A percentile compares a stretch with the other conserved stretches of the same genome.
Conservation (phyloP, 441 rosid species). For the Daphne laureola region DNA sequence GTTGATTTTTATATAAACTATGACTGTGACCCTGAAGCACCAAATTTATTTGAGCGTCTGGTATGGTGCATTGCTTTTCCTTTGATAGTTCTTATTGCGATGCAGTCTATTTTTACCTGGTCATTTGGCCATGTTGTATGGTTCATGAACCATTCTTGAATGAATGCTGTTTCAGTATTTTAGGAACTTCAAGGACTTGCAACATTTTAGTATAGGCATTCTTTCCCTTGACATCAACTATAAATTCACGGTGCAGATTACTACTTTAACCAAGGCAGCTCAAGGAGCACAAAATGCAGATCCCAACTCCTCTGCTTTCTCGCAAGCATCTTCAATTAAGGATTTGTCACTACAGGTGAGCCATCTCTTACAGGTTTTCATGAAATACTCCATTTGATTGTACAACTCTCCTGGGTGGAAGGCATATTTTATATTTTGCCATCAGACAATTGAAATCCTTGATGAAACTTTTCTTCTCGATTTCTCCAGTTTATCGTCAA, state of each 20-base stretch:
- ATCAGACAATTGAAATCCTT: constrained; percentile 11
- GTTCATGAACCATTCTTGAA: too few species aligned
- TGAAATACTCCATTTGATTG: not conserved
- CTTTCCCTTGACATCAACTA: constrained; percentile 14
- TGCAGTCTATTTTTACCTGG: too few species aligned
- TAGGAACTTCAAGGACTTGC: too few species aligned
- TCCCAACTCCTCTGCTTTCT: constrained; percentile 66
- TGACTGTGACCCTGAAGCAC: constrained; percentile 98
- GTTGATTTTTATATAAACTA: constrained; percentile 97
- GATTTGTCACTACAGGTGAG: constrained; percentile 95
- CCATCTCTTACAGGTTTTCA: constrained; percentile 6
- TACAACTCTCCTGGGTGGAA: too few species aligned
- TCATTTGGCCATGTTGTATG: too few species aligned
- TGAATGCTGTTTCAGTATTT: not conserved
- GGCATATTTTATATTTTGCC: too few species aligned
- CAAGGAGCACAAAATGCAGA: constrained; percentile 92
- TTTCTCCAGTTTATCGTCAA: constrained; percentile 84
- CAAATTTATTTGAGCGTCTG: constrained; percentile 99
- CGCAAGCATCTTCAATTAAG: constrained; percentile 71
- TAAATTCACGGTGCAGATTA: constrained; percentile 48
- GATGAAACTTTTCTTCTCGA: constrained; percentile 22
- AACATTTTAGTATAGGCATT: constrained; percentile 9
- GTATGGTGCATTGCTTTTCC: constrained; percentile 31
- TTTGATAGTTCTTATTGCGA: not conserved
- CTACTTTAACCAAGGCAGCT: constrained; percentile 79